These are phyloP conservation scores for Daldinia vernicosa DNA, from an alignment of 495 filamentous ascomycete genomes.

Conservation along the genomic window DNA sequence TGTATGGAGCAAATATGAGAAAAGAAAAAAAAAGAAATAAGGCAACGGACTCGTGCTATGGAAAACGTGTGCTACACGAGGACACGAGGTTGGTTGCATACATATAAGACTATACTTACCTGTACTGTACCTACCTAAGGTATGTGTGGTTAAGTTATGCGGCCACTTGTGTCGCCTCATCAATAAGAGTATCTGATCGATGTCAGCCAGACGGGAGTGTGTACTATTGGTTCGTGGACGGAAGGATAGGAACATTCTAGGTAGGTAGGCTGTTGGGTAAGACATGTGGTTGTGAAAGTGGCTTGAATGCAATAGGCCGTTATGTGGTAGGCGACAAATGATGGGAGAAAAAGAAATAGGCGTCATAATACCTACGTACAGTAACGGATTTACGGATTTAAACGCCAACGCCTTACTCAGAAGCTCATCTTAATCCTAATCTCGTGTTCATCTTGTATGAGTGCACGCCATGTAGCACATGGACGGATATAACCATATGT, in stretches of 20 bases:
- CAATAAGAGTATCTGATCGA: slow-evolving; percentile 30
- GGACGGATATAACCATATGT: slow-evolving; percentile 1
- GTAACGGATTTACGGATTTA: slow-evolving; percentile 31
- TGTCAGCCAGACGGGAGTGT: slow-evolving; percentile 25
- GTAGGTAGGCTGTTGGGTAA: slow-evolving; percentile 30
- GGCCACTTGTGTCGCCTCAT: slow-evolving; percentile 32
- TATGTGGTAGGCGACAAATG: slow-evolving; percentile 23
- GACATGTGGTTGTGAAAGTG: slow-evolving; percentile 22
- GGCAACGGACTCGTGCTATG: slow-evolving; percentile 20
- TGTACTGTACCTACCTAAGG: neutral
- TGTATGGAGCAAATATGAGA: slow-evolving; percentile 17
- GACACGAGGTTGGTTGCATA: slow-evolving; percentile 40
- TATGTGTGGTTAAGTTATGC: slow-evolving; percentile 9
- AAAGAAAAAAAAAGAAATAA: slow-evolving; percentile 19
- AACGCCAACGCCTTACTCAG: slow-evolving; percentile 10
- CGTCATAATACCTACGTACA: slow-evolving; percentile 10
- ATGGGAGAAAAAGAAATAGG: slow-evolving; percentile 3
- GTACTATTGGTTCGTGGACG: slow-evolving; percentile 29
- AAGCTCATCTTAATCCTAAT: slow-evolving; percentile 14
- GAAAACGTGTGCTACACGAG: slow-evolving; percentile 30
- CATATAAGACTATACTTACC: slow-evolving; percentile 24
- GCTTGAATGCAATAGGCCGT: slow-evolving; percentile 33
- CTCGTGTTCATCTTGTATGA: slow-evolving; percentile 37
- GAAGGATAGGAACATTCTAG: slow-evolving; percentile 36
- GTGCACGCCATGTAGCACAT: slow-evolving; percentile 26